These are phyloP conservation scores for Trichosporon inkin DNA, from an alignment of 1,284 basidiomycete species.

Conservation along the genomic window DNA sequence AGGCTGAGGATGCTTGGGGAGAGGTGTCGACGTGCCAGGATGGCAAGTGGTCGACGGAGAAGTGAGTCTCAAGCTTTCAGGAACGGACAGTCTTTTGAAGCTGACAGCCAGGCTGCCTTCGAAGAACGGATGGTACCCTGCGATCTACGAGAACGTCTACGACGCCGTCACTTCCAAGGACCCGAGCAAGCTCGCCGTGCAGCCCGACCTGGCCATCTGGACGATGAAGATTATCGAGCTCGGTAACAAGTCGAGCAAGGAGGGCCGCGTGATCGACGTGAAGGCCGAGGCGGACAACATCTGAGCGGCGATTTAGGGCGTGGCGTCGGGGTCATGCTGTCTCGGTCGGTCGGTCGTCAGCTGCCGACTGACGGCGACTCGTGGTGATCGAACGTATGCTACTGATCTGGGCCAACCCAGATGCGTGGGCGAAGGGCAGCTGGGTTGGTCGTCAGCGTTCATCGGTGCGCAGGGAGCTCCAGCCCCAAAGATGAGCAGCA, in stretches of 20 bases:
- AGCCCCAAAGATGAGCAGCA: not conserved
- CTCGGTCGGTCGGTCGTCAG: too few relatives aligned
- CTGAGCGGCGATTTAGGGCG: not conserved
- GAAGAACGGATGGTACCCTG: conserved; percentile 28
- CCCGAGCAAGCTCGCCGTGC: conserved; percentile 23
- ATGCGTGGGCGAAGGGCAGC: too few relatives aligned
- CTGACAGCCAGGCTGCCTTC: conserved; percentile 9
- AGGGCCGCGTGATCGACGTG: conserved; percentile 26
- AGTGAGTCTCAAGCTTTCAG: not conserved
- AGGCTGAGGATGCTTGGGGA: conserved; percentile 26
- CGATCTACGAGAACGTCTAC: conserved; percentile 19
- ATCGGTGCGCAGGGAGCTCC: not conserved
- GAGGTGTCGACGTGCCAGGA: conserved; percentile 12
- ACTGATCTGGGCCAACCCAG: too few relatives aligned
- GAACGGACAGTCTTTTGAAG: not conserved
- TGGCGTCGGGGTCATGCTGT: too few relatives aligned
- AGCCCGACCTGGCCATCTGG: conserved; percentile 30
- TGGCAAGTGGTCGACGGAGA: conserved; percentile 12
- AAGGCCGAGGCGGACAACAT: conserved; percentile 4
- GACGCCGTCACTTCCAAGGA: conserved; percentile 14
- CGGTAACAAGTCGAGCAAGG: conserved; percentile 30
- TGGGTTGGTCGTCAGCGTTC: not conserved
- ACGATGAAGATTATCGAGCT: conserved; percentile 33
- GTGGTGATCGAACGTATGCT: too few relatives aligned
- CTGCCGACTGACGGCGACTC: not conserved